Percentiles rank a stretch among this genome's conserved stretches.
Evolutionary conservation across 2,329 filamentous ascomycete species (phyloP).

Genomic region (Penicillium sclerotiorum): DNA sequence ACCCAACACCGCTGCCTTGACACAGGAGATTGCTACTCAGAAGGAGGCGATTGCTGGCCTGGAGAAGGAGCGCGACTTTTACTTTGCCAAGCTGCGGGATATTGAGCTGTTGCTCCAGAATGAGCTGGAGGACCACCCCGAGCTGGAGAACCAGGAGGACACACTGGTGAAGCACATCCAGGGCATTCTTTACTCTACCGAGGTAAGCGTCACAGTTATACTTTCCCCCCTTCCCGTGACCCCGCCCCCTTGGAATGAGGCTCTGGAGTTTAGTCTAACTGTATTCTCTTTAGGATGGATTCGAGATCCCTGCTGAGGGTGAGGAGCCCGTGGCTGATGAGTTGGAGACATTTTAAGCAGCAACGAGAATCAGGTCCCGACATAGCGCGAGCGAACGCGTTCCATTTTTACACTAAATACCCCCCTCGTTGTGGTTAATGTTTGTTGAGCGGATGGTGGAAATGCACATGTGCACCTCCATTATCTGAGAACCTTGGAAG

Average conservation of each 20-base stretch:
- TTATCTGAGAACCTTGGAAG: no score
- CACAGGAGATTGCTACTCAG: conserved; percentile 81
- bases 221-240: neutral
- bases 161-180: conserved; percentile 95
- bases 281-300: conserved; percentile 50
- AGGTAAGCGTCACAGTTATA: conserved; percentile 52
- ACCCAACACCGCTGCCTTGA: conserved; percentile 69
- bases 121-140: conserved; percentile 87
- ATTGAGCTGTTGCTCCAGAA: conserved; percentile 94
- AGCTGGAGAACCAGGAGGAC: conserved; percentile 91
- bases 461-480: neutral
- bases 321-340: conserved; percentile 60
- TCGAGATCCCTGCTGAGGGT: conserved; percentile 74
- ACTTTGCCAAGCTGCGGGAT: conserved; percentile 97
- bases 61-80: conserved; percentile 96
- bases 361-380: conserved; percentile 2
- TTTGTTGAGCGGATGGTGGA: neutral
- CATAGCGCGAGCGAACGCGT: conserved; percentile 12
- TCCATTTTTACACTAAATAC: conserved; percentile 26
- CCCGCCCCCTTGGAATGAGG: neutral
- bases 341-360: conserved; percentile 41
- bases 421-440: conserved; percentile 14
- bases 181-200: conserved; percentile 93
- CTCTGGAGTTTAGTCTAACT: neutral
- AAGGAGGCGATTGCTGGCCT: conserved; percentile 95